These are phyloP conservation scores for Panaeolus papilionaceus DNA, from an alignment of 768 basidiomycete species.

Conservation along the genomic window DNA sequence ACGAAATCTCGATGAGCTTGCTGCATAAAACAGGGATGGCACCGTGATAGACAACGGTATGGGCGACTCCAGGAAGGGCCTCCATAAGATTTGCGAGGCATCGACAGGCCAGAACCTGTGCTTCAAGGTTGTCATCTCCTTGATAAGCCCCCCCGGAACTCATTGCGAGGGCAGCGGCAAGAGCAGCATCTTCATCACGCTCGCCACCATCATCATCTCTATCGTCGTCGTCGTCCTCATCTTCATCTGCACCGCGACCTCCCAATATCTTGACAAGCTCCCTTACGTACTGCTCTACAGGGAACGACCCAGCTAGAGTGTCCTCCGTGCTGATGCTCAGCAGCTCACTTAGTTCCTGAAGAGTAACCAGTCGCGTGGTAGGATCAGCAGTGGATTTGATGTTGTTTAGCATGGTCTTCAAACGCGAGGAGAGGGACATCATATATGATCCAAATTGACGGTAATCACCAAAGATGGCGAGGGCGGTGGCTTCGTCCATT, in stretches of 20 bases:
- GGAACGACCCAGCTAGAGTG: slow-evolving; percentile 95
- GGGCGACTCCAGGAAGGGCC: slow-evolving; percentile 96
- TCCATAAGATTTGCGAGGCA: slow-evolving; percentile 99
- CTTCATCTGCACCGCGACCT: slow-evolving; percentile 72
- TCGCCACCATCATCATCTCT: slow-evolving; percentile 69
- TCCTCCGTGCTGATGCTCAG: slow-evolving; percentile 98
- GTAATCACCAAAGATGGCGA: slow-evolving; percentile 88
- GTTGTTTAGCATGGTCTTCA: slow-evolving; percentile 90
- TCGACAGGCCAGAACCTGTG: slow-evolving; percentile 94
- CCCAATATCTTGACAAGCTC: slow-evolving; percentile 93
- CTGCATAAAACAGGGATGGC: slow-evolving; percentile 97
- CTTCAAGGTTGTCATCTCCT: slow-evolving; percentile 89
- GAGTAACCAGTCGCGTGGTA: slow-evolving; percentile 83
- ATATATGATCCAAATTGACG: slow-evolving; percentile 92
- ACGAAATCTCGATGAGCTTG: slow-evolving; percentile 96
- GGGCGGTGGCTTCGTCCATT: slow-evolving; percentile 72
- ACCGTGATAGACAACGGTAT: slow-evolving; percentile 97
- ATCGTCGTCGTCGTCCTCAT: slow-evolving; percentile 78
- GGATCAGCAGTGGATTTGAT: slow-evolving; percentile 87
- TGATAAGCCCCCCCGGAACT: slow-evolving; percentile 72
- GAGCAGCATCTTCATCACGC: slow-evolving; percentile 84
- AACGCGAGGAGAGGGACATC: slow-evolving; percentile 84
- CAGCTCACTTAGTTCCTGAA: slow-evolving; percentile 94
- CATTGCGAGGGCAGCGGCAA: slow-evolving; percentile 87
- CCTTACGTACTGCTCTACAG: slow-evolving; percentile 88